Conservation (phyloP, 108 stramenopile species). For the Nitzschia sp. region DNA sequence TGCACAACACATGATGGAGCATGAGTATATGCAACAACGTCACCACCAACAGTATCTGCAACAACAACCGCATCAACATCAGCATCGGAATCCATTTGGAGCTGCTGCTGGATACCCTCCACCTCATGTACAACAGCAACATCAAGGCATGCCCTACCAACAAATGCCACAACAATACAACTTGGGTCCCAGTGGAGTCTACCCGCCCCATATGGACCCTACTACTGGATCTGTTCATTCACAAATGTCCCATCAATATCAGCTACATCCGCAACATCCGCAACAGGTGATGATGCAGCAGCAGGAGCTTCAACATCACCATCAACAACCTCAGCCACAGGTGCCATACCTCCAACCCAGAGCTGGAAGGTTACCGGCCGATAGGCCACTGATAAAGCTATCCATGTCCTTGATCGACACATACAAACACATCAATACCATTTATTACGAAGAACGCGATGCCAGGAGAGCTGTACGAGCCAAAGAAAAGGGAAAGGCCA, state of each 20-base stretch:
- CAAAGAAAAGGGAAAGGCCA: slow-evolving; percentile 47
- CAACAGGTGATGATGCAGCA: slow-evolving; percentile 13
- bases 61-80: slow-evolving; percentile 1
- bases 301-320: slow-evolving; percentile 14
- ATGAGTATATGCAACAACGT: slow-evolving; percentile 11
- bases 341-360: slow-evolving; percentile 31
- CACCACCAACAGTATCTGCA: slow-evolving; percentile 5
- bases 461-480: slow-evolving; percentile 61
- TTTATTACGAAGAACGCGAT: slow-evolving; percentile 89
- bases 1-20: slow-evolving; percentile 9
- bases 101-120: background rate
- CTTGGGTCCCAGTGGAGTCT: slow-evolving; percentile 21
- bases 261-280: slow-evolving; percentile 16
- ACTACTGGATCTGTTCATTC: slow-evolving; percentile 21
- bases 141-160: slow-evolving; percentile 24
- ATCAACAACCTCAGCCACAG: slow-evolving; percentile 13
- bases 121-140: slow-evolving; percentile 28
- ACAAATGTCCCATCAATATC: slow-evolving; percentile 16
- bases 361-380: slow-evolving; percentile 50
- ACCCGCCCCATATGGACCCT: slow-evolving; percentile 11
- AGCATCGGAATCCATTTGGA: background rate
- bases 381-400: slow-evolving; percentile 85
- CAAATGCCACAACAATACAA: slow-evolving; percentile 34
- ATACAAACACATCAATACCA: slow-evolving; percentile 91
- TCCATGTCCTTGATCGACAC: slow-evolving; percentile 89